phyloP scores from a whole-genome alignment of 2,329 filamentous ascomycete species.

The Pyricularia grisea region DNA sequence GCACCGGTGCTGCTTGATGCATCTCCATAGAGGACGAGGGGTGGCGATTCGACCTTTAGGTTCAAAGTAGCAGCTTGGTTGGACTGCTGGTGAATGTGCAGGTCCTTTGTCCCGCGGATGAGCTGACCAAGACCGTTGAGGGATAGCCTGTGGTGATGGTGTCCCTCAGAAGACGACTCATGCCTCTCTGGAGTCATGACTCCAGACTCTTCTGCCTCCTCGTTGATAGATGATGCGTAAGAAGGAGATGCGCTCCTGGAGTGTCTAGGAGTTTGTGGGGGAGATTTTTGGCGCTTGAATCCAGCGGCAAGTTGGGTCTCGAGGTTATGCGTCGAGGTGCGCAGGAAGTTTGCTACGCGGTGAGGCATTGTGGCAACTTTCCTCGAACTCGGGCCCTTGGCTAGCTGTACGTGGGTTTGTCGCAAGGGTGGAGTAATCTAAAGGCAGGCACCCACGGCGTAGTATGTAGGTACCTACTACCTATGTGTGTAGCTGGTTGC shows the following conservation, averaged over 20 bases:
- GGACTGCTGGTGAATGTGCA: slow-evolving; percentile 13
- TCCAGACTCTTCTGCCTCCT: slow-evolving; percentile 18
- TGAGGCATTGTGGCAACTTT: slow-evolving; percentile 38
- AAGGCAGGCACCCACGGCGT: not conserved
- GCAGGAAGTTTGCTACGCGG: slow-evolving; percentile 47
- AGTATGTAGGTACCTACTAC: not conserved
- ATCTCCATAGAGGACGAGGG: slow-evolving; percentile 72
- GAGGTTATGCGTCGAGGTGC: slow-evolving; percentile 34
- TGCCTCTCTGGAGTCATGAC: slow-evolving; percentile 11
- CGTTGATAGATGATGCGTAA: slow-evolving; percentile 26
- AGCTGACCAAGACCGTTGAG: slow-evolving; percentile 30
- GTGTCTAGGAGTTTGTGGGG: slow-evolving; percentile 9
- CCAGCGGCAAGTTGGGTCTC: slow-evolving; percentile 38
- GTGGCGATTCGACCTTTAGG: slow-evolving; percentile 73
- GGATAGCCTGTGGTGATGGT: slow-evolving; percentile 28
- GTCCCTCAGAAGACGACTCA: slow-evolving; percentile 11
- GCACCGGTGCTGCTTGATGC: slow-evolving; percentile 71
- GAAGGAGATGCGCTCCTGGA: slow-evolving; percentile 21
- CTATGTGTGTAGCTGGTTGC: not conserved
- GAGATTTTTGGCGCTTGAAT: slow-evolving; percentile 29
- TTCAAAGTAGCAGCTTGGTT: slow-evolving; percentile 33
- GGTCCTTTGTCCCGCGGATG: slow-evolving; percentile 30
- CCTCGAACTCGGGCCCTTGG: not conserved
- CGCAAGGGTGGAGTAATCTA: not conserved
- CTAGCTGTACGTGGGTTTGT: not conserved